Evolutionary conservation across 441 rosid genomes (phyloP), one percentile per base, ranked within the genome.

Genomic region (Theobroma grandiflorum): DNA sequence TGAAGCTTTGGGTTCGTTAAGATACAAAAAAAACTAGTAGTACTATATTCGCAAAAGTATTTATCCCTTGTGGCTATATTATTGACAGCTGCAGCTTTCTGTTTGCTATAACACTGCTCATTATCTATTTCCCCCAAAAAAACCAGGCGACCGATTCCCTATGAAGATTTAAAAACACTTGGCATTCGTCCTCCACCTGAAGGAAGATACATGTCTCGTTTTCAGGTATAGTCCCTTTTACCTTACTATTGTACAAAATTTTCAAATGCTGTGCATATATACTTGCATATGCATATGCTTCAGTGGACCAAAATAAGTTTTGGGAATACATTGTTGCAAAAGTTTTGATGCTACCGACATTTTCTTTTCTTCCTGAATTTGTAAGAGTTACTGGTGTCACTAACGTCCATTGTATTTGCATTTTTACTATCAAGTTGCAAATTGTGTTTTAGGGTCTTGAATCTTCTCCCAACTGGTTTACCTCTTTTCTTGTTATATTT

Each of bases 181-280:
- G 95, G 97, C 68, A 93, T 96, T 81, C 90, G 91, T 74, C 95
- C 95, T 73, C 98, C 98, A 9, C 98, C 98, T 15, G 98, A 91
- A 81, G 98, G 98, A 84, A 90, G 88, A 79, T 94, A 91, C 79
- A 87, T 89, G 96, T 88, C 93, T 10, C 95, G 92, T 33, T 92
- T 82, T 74, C 85, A 92, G 97, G 98, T 91, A 81, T 68, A 22
- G 8, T 57, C 80, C 74, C 42, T 78, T 64, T 70, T 49, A 47
- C 26, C 20, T n/a, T 6, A 3, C 38, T 52, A 11, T 22, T 53
- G 22, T 65, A 15, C 35, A 66, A 22, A 38, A 31, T 6, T 59
- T 50, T 77, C 37, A 52, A 45, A 65, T 45, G 11, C 50, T 66
- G 4, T 26, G 20, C 22, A 15, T 33, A 16, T 33, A 31, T 16